Evolutionary conservation across 371 early-diverging fungal genomes (phyloP).

Genomic region (Coemansia sp.): DNA sequence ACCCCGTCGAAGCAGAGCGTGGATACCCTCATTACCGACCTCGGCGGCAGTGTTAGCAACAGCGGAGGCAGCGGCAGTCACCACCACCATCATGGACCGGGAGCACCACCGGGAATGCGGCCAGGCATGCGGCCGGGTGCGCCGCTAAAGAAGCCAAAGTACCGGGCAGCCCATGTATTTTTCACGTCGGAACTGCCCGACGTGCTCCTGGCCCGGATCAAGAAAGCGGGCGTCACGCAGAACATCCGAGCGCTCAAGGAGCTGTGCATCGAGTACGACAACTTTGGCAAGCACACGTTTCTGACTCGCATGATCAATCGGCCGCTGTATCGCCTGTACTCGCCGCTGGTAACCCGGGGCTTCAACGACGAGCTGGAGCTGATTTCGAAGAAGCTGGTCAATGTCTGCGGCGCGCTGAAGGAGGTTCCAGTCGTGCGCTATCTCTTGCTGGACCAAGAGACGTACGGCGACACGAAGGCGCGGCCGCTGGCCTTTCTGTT

Average conservation of each 20-base stretch:
- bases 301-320: constrained; percentile 38
- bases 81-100: background rate
- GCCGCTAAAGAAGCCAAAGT: constrained; percentile 53
- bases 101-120: background rate
- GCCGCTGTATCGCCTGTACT: constrained; percentile 48
- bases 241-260: constrained; percentile 72
- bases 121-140: constrained; percentile 12
- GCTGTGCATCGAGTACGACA: constrained; percentile 74
- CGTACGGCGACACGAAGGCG: constrained; percentile 62
- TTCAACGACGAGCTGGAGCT: constrained; percentile 64
- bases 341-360: constrained; percentile 25
- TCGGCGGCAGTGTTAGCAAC: constrained; percentile 31
- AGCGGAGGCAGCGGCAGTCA: constrained; percentile 5
- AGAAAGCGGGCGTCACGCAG: constrained; percentile 57
- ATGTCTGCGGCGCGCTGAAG: constrained; percentile 74
- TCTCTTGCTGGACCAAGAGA: constrained; percentile 70
- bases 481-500: constrained; percentile 64
- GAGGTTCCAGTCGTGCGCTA: constrained; percentile 88
- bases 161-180: constrained; percentile 77
- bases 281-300: constrained; percentile 37
- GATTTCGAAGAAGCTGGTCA: constrained; percentile 58
- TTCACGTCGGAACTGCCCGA: constrained; percentile 72
- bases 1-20: constrained; percentile 79
- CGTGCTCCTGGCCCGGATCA: constrained; percentile 61
- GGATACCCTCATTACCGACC: constrained; percentile 77